phyloP scores from a whole-genome alignment of 371 early-diverging fungal species.

The Haplosporangium sp. region DNA sequence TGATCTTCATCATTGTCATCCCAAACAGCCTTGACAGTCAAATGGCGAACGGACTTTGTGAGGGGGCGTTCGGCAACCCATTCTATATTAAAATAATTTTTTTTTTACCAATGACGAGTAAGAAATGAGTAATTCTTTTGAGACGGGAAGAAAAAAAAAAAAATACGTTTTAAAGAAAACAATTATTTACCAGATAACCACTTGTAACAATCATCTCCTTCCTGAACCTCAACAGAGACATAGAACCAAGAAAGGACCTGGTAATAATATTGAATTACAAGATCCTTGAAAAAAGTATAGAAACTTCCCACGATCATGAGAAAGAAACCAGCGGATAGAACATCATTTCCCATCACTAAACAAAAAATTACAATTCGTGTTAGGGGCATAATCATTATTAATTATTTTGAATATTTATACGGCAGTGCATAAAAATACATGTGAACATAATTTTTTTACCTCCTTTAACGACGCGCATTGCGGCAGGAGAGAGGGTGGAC shows the following conservation, averaged over 20 bases:
- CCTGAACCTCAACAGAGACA: slow-evolving; percentile 54
- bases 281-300: slow-evolving; percentile 51
- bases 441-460: slow-evolving; percentile 1
- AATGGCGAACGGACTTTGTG: slow-evolving; percentile 51
- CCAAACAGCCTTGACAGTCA: slow-evolving; percentile 55
- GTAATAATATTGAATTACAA: slow-evolving; percentile 36
- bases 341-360: slow-evolving; percentile 52
- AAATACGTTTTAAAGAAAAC: no score
- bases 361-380: background rate
- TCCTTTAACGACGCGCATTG: slow-evolving; percentile 46
- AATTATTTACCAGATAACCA: slow-evolving; percentile 46
- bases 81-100: slow-evolving; percentile 16
- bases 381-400: background rate
- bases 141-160: no score
- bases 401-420: background rate
- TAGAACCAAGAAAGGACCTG: slow-evolving; percentile 53
- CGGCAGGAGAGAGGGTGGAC: slow-evolving; percentile 44
- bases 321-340: slow-evolving; percentile 56
- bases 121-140: no score
- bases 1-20: slow-evolving; percentile 24
- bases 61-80: slow-evolving; percentile 55
- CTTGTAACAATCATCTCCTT: slow-evolving; percentile 54
- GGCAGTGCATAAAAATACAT: no score
- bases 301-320: slow-evolving; percentile 50
- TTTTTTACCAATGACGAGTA: no score